Conservation (phyloP, 495 filamentous ascomycete genomes). For the Penicillium paradoxum region DNA sequence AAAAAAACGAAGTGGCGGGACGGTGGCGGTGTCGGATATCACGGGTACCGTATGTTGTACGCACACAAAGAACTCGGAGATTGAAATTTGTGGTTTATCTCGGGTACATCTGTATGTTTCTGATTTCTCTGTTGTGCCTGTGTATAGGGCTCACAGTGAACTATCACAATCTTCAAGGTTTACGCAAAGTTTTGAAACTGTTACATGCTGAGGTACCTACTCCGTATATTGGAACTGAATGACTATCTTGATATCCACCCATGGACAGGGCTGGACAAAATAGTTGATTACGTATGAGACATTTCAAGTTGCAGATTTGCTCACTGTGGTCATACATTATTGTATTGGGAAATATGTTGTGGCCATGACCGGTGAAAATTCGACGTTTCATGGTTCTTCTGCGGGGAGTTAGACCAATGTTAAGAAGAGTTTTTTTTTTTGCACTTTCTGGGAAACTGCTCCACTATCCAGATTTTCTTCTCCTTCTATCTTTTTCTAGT, state of each 20-base stretch:
- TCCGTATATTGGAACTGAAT: background rate
- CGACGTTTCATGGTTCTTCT: conserved; percentile 20
- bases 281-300: too few species aligned
- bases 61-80: conserved; percentile 3
- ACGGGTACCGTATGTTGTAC: conserved; percentile 23
- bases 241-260: background rate
- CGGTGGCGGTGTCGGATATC: conserved; percentile 16
- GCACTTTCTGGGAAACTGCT: conserved; percentile 16
- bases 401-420: conserved; percentile 16
- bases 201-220: too few species aligned
- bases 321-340: background rate
- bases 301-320: background rate
- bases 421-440: conserved; percentile 20
- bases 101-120: too few species aligned
- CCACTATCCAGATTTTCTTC: conserved; percentile 20
- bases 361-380: conserved; percentile 25
- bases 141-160: too few species aligned
- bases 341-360: background rate
- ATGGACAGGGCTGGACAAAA: too few species aligned
- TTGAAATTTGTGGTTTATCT: background rate
- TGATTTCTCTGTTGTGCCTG: too few species aligned
- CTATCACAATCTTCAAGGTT: background rate
- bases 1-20: conserved; percentile 15
- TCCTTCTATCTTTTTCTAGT: background rate
- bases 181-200: too few species aligned